phyloP scores from a whole-genome alignment of 2,329 filamentous ascomycete species.

The Colletotrichum navitas region DNA sequence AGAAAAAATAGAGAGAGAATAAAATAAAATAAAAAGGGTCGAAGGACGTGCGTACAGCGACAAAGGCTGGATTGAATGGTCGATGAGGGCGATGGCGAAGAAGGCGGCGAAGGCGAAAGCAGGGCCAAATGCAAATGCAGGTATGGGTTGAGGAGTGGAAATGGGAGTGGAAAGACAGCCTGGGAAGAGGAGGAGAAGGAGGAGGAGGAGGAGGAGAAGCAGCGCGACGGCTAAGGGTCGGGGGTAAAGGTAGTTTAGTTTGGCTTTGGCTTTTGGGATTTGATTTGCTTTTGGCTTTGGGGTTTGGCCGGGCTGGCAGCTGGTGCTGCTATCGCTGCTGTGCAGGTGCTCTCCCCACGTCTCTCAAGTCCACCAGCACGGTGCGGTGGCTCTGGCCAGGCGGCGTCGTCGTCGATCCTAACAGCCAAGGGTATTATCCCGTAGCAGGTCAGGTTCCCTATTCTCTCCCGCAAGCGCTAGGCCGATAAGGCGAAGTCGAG shows the following conservation, averaged over 20 bases:
- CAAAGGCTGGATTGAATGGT: conserved; percentile 12
- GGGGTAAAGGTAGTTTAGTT: conserved; percentile 12
- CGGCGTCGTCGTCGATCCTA: conserved; percentile 40
- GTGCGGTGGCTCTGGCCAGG: conserved; percentile 11
- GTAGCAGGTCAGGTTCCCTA: conserved; percentile 13
- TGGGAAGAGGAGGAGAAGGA: conserved; percentile 3
- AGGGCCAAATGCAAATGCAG: conserved; percentile 30
- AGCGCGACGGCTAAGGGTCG: conserved; percentile 26
- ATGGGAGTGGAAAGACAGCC: conserved; percentile 26
- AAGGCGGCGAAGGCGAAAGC: conserved; percentile 23
- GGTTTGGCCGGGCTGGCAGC: conserved; percentile 17
- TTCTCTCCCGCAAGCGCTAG: conserved; percentile 39
- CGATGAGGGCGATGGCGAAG: conserved; percentile 19
- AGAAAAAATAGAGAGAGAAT: background rate
- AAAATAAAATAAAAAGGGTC: conserved; percentile 9
- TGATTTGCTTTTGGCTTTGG: conserved; percentile 18
- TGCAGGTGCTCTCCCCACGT: conserved; percentile 10
- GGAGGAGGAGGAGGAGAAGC: conserved; percentile 15
- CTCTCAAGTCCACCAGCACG: conserved; percentile 3
- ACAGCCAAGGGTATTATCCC: conserved; percentile 18
- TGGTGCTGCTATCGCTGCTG: conserved; percentile 1
- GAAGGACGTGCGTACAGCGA: conserved; percentile 23
- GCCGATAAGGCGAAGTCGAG: conserved; percentile 35
- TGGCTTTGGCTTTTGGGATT: conserved; percentile 11
- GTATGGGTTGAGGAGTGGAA: conserved; percentile 27